Evolutionary conservation across 257 asterid species (phyloP).

Genomic region (Eucommia ulmoides): DNA sequence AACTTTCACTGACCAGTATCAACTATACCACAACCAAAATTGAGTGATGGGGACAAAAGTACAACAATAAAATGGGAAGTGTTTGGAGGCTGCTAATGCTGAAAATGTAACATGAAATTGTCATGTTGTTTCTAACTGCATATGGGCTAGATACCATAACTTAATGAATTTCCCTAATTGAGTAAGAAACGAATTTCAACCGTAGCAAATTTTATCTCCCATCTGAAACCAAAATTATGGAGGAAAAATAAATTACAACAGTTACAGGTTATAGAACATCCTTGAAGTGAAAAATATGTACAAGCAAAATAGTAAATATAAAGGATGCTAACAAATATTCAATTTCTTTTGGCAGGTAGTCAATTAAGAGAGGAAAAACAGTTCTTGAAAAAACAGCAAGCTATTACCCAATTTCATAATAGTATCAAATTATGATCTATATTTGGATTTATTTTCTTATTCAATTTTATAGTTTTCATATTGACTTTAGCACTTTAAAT

Average conservation of each 20-base stretch:
- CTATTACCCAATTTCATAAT: no score
- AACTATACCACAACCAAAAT: background rate
- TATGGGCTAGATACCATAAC: background rate
- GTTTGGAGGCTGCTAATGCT: background rate
- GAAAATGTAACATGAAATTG: background rate
- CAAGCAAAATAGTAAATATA: background rate
- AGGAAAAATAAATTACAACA: background rate
- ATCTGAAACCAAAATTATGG: background rate
- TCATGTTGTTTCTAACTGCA: background rate
- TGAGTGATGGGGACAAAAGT: background rate
- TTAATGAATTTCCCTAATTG: background rate
- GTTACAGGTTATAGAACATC: background rate
- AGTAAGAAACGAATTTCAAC: background rate
- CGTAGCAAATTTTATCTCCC: background rate
- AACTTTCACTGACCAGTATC: no score
- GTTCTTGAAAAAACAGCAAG: no score
- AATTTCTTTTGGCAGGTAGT: no score
- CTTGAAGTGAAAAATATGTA: no score
- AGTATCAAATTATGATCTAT: no score
- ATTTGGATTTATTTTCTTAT: no score
- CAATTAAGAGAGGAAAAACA: no score
- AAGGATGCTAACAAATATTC: background rate
- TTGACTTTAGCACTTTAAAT: no score
- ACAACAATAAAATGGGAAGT: background rate
- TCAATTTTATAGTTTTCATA: no score